Base-by-base conservation (phyloP, 441 rosid genomes). In the Pelargonium fulgidum region DNA sequence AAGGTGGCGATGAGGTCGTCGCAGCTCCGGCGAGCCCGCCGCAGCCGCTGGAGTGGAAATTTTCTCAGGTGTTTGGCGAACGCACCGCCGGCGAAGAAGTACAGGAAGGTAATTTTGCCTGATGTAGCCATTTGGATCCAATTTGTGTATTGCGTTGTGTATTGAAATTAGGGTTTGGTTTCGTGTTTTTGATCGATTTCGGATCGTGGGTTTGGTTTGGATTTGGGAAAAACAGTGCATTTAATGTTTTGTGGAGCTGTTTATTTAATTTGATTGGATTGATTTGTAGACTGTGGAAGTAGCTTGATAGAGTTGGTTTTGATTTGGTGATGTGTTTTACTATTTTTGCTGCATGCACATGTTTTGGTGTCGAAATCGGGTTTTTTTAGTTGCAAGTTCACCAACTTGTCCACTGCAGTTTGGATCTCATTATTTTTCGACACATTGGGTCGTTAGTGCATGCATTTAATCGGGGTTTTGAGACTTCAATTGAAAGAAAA, bases 41-140 rank as follows among this genome's bases (percentile, higher is more conserved):
- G 59, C 79, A 65, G 72, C 83, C 83, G 66, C 79, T 85, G 56
- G 92, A 85, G 44, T 85, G 92, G 90, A 87, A 85, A 81, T 85
- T 87, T 79, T 78, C 90, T 70, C 92, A 87, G 82, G 92, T 87
- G 3, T 87, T 87, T 67, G 92, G 90, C 56, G 92, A 87, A 81
- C 85, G 90, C 47, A 74, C 84, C 66, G 87, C 90, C 56, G 90
- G 90, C 19, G 90, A 87, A 77, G 92, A 87, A 81, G 87, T 87
- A 64, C 90, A 87, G 77, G 92, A 85, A 79, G 92, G 92, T 87
- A 81, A 58, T 17, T 61, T 52, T 52, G 22, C 1, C 9, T 52
- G 1, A 16, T 73, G 52, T 63, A 3, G 54, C 29, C 24, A 36
- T 29, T 54, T 33, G 16, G 22, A 36, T 65, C 13, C 69, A 48